Evolutionary conservation across 495 filamentous ascomycete species (phyloP), one percentile per base, ranked within the genome.

Genomic region (Hypomontagnella submonticulosa): DNA sequence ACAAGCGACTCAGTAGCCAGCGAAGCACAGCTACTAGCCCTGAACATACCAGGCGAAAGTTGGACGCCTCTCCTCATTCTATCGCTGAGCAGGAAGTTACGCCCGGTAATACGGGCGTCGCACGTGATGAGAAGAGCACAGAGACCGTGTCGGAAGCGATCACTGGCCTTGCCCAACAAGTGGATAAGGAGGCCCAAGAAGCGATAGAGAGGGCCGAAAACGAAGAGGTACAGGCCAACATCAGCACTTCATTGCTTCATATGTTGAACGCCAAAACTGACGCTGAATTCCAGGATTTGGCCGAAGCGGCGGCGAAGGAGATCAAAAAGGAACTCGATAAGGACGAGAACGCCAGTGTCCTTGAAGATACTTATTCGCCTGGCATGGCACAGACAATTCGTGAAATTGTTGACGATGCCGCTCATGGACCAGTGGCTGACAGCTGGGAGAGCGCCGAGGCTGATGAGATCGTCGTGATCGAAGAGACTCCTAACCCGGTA

Each of bases 361-460:
- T 87, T 8, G 80, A 87, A 44, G 77, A 84, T 30, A 72, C 71
- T 13, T 73, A 88, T 16, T 74, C 84, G 1, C 66, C 72, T n/a
- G 80, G 80, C 15, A 63, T 85, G n/a, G 81, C 84, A 27, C 80
- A 88, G 33, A 76, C 83, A 30, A 77, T 85, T 42, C 83, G 83
- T 49, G 83, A 88, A 30, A 84, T 83, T 30, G 80, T 85, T 41
- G 83, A 88, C 23, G 85, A 89, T 37, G 77, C 82, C 48, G 82
- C 84, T 10, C 67, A 80, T n/a, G 81, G 80, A 51, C 77, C 81
- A 12, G 79, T 83, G 50, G 83, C 84, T 4, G 89, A 92, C 55
- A 91, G 87, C 74, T 93, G 90, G 90, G 90, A 94, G 76, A 94
- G 89, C 62, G 89, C 87, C 9, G 82, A 86, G 56, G 84, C 81